Evolutionary conservation across 192 early-diverging fungal species (phyloP).

Genomic region (Pilobolus umbonatus): DNA sequence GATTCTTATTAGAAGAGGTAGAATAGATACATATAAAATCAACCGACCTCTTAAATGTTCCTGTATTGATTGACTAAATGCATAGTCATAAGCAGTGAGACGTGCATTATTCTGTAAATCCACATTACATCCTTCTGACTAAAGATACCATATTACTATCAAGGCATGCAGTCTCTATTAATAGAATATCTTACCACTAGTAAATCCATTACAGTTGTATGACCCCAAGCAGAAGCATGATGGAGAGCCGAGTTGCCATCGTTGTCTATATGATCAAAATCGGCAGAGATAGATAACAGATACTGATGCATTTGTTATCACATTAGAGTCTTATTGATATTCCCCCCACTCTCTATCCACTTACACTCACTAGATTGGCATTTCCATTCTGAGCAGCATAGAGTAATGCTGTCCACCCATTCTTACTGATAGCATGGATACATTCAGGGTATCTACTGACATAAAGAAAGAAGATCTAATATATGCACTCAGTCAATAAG

Average conservation of each 20-base stretch:
- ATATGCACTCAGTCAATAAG: not conserved
- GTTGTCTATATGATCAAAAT: conserved; percentile 38
- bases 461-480: conserved; percentile 32
- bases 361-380: conserved; percentile 32
- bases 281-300: conserved; percentile 27
- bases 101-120: conserved; percentile 25
- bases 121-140: conserved; percentile 28
- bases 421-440: conserved; percentile 33
- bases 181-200: conserved; percentile 18
- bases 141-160: no score
- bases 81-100: conserved; percentile 29
- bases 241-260: conserved; percentile 39
- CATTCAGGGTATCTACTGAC: conserved; percentile 30
- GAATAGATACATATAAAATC: not conserved
- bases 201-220: conserved; percentile 31
- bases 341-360: not conserved
- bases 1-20: not conserved
- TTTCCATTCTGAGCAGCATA: conserved; percentile 38
- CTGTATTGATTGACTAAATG: conserved; percentile 21
- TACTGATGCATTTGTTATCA: conserved; percentile 13
- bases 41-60: conserved; percentile 26
- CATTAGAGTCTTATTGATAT: not conserved
- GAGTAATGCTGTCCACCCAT: conserved; percentile 31
- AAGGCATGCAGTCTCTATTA: no score
- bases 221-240: conserved; percentile 37